Percentiles rank a stretch among this genome's conserved stretches.
Evolutionary conservation across 805 yeast genomes (phyloP).

Genomic region (Yamadazyma olivae): DNA sequence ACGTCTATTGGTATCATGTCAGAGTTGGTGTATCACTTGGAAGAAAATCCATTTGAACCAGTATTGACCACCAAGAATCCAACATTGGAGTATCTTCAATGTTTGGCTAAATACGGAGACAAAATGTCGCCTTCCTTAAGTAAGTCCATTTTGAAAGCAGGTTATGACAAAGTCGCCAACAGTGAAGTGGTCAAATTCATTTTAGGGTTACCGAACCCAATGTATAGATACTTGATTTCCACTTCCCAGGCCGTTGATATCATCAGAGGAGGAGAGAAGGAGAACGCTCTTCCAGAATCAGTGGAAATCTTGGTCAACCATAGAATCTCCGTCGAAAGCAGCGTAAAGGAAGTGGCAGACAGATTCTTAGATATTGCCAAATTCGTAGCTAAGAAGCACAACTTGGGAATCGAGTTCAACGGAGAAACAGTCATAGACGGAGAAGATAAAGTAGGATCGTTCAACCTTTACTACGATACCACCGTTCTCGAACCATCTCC

Average conservation of each 20-base stretch:
- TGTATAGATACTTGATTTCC: conserved; percentile 24
- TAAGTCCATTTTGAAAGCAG: conserved; percentile 34
- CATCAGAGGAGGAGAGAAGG: conserved; percentile 35
- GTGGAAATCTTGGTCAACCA: conserved; percentile 29
- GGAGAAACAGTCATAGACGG: conserved; percentile 10
- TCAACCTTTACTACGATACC: conserved; percentile 12
- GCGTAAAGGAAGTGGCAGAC: conserved; percentile 18
- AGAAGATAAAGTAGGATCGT: conserved; percentile 17
- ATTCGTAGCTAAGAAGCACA: conserved; percentile 24
- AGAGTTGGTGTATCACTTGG: conserved; percentile 54
- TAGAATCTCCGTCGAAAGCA: conserved; percentile 30
- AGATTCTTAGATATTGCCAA: conserved; percentile 21
- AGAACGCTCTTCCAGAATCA: conserved; percentile 38
- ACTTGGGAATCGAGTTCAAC: conserved; percentile 22
- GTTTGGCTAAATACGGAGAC: conserved; percentile 53
- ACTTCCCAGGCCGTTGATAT: conserved; percentile 36
- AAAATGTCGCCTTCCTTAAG: conserved; percentile 18
- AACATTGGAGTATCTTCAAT: conserved; percentile 51
- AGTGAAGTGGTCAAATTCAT: conserved; percentile 11
- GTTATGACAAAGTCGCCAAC: conserved; percentile 23
- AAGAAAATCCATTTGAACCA: conserved; percentile 51
- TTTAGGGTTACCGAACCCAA: conserved; percentile 18
- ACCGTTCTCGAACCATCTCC: conserved; percentile 43
- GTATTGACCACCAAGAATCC: conserved; percentile 57
- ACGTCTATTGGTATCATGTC: conserved; percentile 75